A percentile compares a stretch with the other conserved stretches of the same genome.
Conservation (phyloP, 257 asterid species). For the Plantago major region DNA sequence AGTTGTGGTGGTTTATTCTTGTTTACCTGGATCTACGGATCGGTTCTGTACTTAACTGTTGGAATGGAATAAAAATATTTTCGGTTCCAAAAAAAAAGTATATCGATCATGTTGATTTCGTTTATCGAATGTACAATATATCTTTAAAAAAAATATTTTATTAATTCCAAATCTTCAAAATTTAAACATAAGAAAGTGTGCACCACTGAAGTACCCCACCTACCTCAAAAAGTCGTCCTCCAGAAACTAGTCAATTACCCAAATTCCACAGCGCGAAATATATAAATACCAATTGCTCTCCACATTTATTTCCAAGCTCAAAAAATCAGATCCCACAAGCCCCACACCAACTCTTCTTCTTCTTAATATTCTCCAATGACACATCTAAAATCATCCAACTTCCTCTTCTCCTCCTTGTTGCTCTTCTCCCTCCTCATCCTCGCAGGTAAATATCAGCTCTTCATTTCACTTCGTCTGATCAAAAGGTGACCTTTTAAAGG, state of each 20-base stretch:
- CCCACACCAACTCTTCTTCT: not conserved
- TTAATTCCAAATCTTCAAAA: too few species aligned
- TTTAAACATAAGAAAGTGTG: too few species aligned
- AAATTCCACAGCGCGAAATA: not conserved
- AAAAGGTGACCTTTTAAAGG: too few species aligned
- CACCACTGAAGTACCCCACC: too few species aligned
- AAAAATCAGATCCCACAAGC: not conserved
- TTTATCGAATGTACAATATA: too few species aligned
- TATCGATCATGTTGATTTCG: too few species aligned
- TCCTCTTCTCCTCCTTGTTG: slow-evolving; percentile 30
- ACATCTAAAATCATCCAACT: slow-evolving; percentile 23
- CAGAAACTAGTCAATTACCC: not conserved
- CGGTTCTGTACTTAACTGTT: too few species aligned
- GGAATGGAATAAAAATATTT: too few species aligned
- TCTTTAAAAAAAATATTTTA: too few species aligned
- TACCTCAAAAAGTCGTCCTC: not conserved
- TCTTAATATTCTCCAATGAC: slow-evolving; percentile 32
- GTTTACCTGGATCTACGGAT: too few species aligned
- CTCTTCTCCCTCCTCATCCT: slow-evolving; percentile 37
- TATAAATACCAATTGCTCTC: slow-evolving; percentile 7
- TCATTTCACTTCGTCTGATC: not conserved
- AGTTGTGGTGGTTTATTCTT: too few species aligned
- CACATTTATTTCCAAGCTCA: not conserved
- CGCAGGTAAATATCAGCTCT: slow-evolving; percentile 28
- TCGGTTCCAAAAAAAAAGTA: too few species aligned